Conservation (phyloP, 2,329 filamentous ascomycete species). For the Nannizzia gypsea region DNA sequence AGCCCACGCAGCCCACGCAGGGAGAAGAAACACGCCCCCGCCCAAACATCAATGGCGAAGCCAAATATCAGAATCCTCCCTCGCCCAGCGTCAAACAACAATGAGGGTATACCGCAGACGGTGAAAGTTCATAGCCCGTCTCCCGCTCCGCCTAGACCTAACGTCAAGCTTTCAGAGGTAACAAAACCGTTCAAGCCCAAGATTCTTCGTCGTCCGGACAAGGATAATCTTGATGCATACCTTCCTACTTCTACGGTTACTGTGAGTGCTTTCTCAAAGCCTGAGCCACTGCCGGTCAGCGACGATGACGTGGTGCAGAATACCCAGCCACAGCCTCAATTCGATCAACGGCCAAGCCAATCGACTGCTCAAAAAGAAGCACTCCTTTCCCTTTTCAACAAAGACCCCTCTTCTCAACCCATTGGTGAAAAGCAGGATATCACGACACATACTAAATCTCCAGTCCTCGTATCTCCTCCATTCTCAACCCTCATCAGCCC, state of each 20-base stretch:
- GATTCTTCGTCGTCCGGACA: slow-evolving; percentile 42
- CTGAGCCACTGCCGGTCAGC: slow-evolving; percentile 8
- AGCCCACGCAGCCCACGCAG: slow-evolving; percentile 21
- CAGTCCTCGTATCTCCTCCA: slow-evolving; percentile 11
- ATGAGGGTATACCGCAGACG: slow-evolving; percentile 13
- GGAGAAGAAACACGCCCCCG: slow-evolving; percentile 7
- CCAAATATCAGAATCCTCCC: slow-evolving; percentile 26
- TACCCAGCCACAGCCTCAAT: slow-evolving; percentile 10
- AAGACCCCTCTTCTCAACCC: slow-evolving; percentile 22
- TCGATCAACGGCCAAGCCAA: slow-evolving; percentile 32
- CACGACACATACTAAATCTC: slow-evolving; percentile 1
- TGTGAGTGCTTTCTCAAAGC: slow-evolving; percentile 17
- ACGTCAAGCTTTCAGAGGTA: slow-evolving; percentile 23
- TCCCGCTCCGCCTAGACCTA: slow-evolving; percentile 12
- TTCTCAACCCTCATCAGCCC: neutral
- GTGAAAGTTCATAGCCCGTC: slow-evolving; percentile 8
- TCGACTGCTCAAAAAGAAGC: slow-evolving; percentile 37
- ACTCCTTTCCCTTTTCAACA: slow-evolving; percentile 53
- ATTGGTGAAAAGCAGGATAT: neutral
- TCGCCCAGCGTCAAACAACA: slow-evolving; percentile 24
- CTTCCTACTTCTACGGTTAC: slow-evolving; percentile 21
- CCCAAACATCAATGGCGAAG: neutral
- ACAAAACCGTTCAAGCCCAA: slow-evolving; percentile 42
- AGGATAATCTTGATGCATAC: slow-evolving; percentile 22
- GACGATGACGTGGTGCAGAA: slow-evolving; percentile 12